Evolutionary conservation across 163 green algal species (phyloP).

Genomic region (Chloromonas sp.): DNA sequence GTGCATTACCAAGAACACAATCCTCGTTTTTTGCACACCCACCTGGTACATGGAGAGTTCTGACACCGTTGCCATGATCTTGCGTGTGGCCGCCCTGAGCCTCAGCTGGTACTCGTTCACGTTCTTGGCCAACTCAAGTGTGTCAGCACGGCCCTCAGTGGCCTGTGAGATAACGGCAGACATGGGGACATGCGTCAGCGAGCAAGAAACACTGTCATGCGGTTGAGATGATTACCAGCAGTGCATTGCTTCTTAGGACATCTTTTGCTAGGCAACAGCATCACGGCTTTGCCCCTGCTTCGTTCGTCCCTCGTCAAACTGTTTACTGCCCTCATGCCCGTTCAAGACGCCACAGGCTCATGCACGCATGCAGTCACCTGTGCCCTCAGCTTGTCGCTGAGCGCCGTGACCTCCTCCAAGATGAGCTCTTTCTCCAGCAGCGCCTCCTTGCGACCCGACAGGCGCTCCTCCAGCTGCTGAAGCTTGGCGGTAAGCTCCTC

Average conservation of each 20-base stretch:
- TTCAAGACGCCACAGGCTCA: too few relatives aligned
- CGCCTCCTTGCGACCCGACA: conserved; percentile 69
- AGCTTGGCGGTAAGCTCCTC: conserved; percentile 74
- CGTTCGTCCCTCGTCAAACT: too few relatives aligned
- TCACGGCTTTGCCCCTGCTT: too few relatives aligned
- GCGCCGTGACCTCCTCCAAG: conserved; percentile 66
- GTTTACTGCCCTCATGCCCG: too few relatives aligned
- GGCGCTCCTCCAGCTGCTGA: conserved; percentile 51
- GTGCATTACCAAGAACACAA: too few relatives aligned
- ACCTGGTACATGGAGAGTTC: conserved; percentile 85
- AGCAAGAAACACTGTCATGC: too few relatives aligned
- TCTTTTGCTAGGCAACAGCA: too few relatives aligned
- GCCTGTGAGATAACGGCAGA: conserved; percentile 35
- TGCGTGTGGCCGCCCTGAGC: conserved; percentile 61
- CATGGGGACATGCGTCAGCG: background rate
- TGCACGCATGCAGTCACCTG: conserved; percentile 18
- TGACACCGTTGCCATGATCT: conserved; percentile 81
- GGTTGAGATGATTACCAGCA: too few relatives aligned
- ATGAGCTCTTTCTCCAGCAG: conserved; percentile 78
- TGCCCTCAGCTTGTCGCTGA: conserved; percentile 34
- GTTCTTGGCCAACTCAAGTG: conserved; percentile 55
- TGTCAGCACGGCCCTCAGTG: conserved; percentile 53
- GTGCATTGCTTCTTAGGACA: too few relatives aligned
- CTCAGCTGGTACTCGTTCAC: conserved; percentile 69
- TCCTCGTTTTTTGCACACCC: background rate